Base-by-base conservation (phyloP, 805 yeast species). In the Nakazawaea molendinolei region DNA sequence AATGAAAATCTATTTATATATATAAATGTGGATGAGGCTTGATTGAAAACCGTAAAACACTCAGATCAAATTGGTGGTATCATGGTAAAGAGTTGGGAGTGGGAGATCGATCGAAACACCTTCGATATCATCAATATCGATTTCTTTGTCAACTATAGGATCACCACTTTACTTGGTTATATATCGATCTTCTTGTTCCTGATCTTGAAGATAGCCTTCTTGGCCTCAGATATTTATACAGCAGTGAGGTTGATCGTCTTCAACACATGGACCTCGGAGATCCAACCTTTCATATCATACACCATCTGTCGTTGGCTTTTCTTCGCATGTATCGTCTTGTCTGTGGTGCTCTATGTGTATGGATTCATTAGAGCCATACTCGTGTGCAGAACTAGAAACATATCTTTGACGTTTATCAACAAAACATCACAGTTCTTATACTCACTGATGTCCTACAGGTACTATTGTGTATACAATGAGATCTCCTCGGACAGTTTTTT, bases 161-260 rank as follows among this genome's bases (percentile, higher is more conserved):
- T 60, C 36, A 44, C 65, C 30, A 72, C 79, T 1, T 41, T 78
- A 1, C 41, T 62, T 28, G 63, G 64, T 40, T 76, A 70, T 45
- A 26, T 59, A 7, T 59, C 74, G 26, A 20, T 50, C 8, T 45
- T 56, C 57, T 47, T 73, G 18, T 18, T 29, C 12, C 27, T 33
- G 34, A 44, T 71, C n/a, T 53, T 84, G 35, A 65, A 76, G 30
- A 51, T 74, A 12, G 66, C 76, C 1, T 61, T 79, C 35, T 52
- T 76, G 33, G 82, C 66, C 1, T 70, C 83, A 2, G 96, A 86
- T 61, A 65, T 86, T 17, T 86, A 84, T 60, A 85, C 95, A 0
- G 76, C 90, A 54, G 58, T 86, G 39, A 76, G 73, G 46, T 69
- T 86, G 28, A 62, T 86, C 46, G 92, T 82, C 1, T 77, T 79